Evolutionary conservation across 208 protist species (phyloP).

Genomic region (Wallacemonas sp.): DNA sequence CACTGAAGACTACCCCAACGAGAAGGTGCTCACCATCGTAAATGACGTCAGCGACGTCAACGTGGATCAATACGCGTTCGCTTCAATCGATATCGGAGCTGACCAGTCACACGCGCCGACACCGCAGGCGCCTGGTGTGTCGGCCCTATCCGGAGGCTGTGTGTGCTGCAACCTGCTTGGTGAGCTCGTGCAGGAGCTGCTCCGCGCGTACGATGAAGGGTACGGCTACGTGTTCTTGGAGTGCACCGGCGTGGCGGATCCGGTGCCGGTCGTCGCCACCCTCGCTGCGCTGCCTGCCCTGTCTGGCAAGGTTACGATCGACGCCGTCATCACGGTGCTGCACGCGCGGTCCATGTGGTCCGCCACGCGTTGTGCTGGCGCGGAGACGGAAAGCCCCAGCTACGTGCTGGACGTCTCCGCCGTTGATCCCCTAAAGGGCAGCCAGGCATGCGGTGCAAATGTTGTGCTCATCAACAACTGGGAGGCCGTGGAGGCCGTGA

Average conservation of each 20-base stretch:
- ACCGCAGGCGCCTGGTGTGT: constrained; percentile 1
- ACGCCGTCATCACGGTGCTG: constrained; percentile 45
- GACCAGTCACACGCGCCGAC: too few relatives aligned
- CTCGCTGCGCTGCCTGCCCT: constrained; percentile 30
- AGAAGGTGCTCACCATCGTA: constrained; percentile 24
- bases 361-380: neutral
- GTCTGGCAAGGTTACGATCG: constrained; percentile 24
- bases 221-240: constrained; percentile 39
- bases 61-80: constrained; percentile 25
- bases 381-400: neutral
- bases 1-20: neutral
- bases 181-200: constrained; percentile 27
- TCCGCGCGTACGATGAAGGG: constrained; percentile 17
- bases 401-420: constrained; percentile 4
- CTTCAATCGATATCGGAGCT: neutral
- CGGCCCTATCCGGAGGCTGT: constrained; percentile 39
- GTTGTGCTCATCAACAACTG: constrained; percentile 48
- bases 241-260: constrained; percentile 54
- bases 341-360: constrained; percentile 15
- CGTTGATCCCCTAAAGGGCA: constrained; percentile 10
- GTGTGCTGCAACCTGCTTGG: constrained; percentile 53
- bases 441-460: constrained; percentile 30
- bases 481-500: constrained; percentile 17
- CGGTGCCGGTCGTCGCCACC: constrained; percentile 33
- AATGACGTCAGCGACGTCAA: constrained; percentile 37